These are phyloP conservation scores for Leccinum imitatum DNA, from an alignment of 768 basidiomycete species.

Conservation along the genomic window DNA sequence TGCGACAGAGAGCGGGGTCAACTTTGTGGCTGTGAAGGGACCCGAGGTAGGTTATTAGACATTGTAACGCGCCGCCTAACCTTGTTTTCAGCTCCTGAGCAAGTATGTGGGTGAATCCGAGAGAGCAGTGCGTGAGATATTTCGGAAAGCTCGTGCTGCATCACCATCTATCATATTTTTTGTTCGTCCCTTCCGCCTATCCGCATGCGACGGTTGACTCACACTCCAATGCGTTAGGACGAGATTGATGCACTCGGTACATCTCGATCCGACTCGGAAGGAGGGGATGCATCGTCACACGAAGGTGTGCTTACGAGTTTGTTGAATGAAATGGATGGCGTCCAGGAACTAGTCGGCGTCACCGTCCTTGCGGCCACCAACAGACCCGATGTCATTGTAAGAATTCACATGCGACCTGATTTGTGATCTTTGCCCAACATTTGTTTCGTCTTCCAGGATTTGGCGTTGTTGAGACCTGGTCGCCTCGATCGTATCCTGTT, in stretches of 20 bases:
- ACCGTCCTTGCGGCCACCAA: conserved; percentile 96
- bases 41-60: conserved; percentile 68
- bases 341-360: conserved; percentile 93
- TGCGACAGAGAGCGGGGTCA: conserved; percentile 91
- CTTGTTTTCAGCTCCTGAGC: conserved; percentile 70
- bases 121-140: conserved; percentile 90
- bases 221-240: conserved; percentile 56
- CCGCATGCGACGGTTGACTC: not conserved
- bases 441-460: conserved; percentile 56
- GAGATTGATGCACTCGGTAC: conserved; percentile 94
- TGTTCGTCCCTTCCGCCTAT: conserved; percentile 44
- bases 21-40: conserved; percentile 96
- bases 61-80: not conserved
- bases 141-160: conserved; percentile 90
- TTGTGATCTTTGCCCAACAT: not conserved
- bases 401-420: conserved; percentile 30
- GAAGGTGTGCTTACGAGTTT: conserved; percentile 92
- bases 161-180: conserved; percentile 97
- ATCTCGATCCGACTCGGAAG: conserved; percentile 59
- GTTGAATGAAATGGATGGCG: conserved; percentile 98
- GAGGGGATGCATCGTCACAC: conserved; percentile 57
- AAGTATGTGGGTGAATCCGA: conserved; percentile 99
- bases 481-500: conserved; percentile 92
- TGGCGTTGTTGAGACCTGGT: conserved; percentile 93
- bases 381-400: conserved; percentile 85